phyloP scores from a whole-genome alignment of 257 asterid species.

The Lantana camara region DNA sequence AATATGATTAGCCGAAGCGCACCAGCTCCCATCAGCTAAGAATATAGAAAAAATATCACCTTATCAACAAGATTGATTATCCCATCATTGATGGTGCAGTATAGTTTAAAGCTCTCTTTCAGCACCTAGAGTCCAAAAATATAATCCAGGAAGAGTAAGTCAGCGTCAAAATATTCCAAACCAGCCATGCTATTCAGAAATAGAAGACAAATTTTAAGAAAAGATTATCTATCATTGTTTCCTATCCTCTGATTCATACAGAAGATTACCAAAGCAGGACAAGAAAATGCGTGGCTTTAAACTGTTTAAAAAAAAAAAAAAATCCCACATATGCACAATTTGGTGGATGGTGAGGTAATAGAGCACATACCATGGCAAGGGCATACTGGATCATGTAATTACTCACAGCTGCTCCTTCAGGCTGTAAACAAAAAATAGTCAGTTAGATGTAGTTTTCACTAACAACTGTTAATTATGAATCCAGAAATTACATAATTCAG shows the following conservation, averaged over 20 bases:
- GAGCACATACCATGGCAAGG: constrained; percentile 76
- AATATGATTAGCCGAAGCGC: constrained; percentile 10
- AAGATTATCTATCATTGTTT: neutral
- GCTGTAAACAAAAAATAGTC: constrained; percentile 50
- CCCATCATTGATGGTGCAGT: constrained; percentile 92
- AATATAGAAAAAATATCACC: constrained; percentile 46
- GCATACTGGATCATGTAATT: constrained; percentile 87
- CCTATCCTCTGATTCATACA: constrained; percentile 5
- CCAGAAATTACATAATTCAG: constrained; percentile 8
- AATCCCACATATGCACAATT: neutral
- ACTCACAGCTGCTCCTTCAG: constrained; percentile 89
- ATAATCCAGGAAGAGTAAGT: constrained; percentile 15
- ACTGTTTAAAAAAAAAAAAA: neutral
- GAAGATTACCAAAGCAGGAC: constrained; percentile 6
- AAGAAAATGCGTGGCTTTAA: neutral
- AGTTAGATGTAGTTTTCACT: constrained; percentile 16
- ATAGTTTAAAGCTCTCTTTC: constrained; percentile 94
- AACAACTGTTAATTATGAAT: neutral
- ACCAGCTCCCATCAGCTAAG: neutral
- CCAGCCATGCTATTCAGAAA: constrained; percentile 6
- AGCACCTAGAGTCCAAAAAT: constrained; percentile 65
- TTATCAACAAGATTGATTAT: constrained; percentile 94
- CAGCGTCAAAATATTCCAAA: neutral
- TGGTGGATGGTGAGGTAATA: constrained; percentile 19
- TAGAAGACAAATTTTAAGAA: neutral